Evolutionary conservation across 208 protist genomes (phyloP).

Genomic region (Leishmania tropica): DNA sequence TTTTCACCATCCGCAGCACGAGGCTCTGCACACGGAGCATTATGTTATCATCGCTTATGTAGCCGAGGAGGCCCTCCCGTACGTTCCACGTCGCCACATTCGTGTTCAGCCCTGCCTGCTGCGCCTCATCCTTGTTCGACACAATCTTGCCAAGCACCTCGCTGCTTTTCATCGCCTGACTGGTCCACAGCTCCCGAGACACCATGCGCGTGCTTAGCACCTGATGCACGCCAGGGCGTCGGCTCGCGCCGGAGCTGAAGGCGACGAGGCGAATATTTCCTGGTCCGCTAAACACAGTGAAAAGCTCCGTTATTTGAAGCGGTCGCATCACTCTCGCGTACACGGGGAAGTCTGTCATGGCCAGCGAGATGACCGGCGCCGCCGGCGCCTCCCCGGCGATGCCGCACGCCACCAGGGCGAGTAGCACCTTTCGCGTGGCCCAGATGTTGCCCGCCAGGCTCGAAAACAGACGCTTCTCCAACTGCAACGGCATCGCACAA

Average conservation of each 20-base stretch:
- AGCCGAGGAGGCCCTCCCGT: conserved; percentile 20
- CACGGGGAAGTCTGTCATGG: conserved; percentile 36
- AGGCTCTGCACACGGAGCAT: conserved; percentile 16
- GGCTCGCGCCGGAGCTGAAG: conserved; percentile 30
- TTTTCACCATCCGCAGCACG: conserved; percentile 27
- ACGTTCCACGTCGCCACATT: conserved; percentile 20
- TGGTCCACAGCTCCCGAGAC: conserved; percentile 43
- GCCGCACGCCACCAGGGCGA: conserved; percentile 26
- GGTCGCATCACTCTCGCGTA: conserved; percentile 37
- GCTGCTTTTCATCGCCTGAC: background rate
- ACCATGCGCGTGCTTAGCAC: conserved; percentile 24
- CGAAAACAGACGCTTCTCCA: conserved; percentile 25
- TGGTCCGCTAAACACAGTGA: conserved; percentile 36
- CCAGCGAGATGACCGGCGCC: conserved; percentile 36
- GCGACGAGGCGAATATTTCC: conserved; percentile 37
- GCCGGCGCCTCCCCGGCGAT: conserved; percentile 34
- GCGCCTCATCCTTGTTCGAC: conserved; percentile 8
- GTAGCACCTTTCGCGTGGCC: conserved; percentile 34
- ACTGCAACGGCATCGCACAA: conserved; percentile 26
- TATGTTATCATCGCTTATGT: conserved; percentile 20
- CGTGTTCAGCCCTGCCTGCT: background rate
- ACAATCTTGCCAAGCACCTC: conserved; percentile 32
- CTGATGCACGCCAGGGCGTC: conserved; percentile 19
- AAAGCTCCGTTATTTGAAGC: conserved; percentile 17
- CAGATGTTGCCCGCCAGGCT: conserved; percentile 18